Conservation (phyloP, 192 early-diverging fungal species). For the Linnemannia hyalina region DNA sequence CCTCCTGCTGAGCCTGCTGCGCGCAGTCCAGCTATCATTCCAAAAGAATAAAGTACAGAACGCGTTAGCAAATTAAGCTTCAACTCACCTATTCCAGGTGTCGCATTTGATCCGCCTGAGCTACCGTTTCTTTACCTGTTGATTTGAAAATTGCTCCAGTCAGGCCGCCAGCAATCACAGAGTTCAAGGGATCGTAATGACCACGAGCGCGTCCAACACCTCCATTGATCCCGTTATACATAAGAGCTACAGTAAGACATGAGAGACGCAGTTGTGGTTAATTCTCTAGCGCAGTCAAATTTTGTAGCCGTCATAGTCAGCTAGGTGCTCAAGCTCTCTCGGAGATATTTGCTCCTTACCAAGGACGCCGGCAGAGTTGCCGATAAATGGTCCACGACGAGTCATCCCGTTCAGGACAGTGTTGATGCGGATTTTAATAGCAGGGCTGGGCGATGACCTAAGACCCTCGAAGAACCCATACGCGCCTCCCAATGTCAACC, state of each 20-base stretch:
- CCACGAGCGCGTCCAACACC: conserved; percentile 72
- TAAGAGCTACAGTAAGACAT: conserved; percentile 62
- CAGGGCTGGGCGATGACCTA: conserved; percentile 61
- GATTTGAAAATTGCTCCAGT: conserved; percentile 83
- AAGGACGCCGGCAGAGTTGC: conserved; percentile 82
- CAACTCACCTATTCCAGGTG: background rate
- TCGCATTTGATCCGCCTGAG: background rate
- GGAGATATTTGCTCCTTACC: conserved; percentile 34
- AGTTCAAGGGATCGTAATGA: conserved; percentile 74
- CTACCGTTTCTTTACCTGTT: conserved; percentile 48
- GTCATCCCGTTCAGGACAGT: conserved; percentile 83
- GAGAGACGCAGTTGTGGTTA: background rate
- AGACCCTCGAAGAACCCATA: conserved; percentile 82
- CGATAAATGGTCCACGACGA: conserved; percentile 83
- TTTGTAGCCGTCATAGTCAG: background rate
- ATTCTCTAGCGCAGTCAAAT: background rate
- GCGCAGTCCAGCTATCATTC: conserved; percentile 64
- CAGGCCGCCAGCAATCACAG: conserved; percentile 76
- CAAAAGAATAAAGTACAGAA: background rate
- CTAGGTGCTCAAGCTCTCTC: background rate
- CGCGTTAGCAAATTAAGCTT: background rate
- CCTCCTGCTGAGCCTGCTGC: conserved; percentile 64
- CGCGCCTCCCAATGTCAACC: conserved; percentile 73
- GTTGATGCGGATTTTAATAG: conserved; percentile 81
- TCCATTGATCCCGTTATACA: conserved; percentile 81